phyloP scores from a whole-genome alignment of 768 basidiomycete genomes.

The Mycena pura region DNA sequence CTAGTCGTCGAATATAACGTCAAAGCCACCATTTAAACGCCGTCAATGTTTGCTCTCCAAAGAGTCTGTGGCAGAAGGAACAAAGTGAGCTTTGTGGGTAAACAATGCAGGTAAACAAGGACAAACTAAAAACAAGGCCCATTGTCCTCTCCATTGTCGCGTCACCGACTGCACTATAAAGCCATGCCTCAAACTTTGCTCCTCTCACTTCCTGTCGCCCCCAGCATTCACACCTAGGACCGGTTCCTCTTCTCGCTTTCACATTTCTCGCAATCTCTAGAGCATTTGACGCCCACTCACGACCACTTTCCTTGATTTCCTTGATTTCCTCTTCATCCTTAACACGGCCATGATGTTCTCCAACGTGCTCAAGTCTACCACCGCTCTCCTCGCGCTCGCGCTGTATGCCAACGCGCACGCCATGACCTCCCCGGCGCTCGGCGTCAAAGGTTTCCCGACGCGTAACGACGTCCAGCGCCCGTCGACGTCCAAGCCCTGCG shows the following conservation, averaged over 20 bases:
- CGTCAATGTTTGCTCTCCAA: no score
- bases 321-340: background rate
- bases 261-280: background rate
- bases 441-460: constrained; percentile 1
- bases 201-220: background rate
- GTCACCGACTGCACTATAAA: constrained; percentile 18
- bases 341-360: constrained; percentile 10
- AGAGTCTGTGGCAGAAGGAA: no score
- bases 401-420: constrained; percentile 16
- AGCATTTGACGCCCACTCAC: constrained; percentile 18
- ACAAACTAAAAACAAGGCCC: no score
- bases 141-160: background rate
- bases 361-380: constrained; percentile 5
- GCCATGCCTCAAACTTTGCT: background rate
- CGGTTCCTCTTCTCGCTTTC: constrained; percentile 19
- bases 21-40: no score
- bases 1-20: no score
- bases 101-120: no score
- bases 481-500: constrained; percentile 6
- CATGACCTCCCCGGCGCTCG: constrained; percentile 19
- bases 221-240: constrained; percentile 8
- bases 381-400: background rate
- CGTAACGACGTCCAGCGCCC: constrained; percentile 21
- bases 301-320: constrained; percentile 19
- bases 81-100: no score